Conservation (phyloP, 2,329 filamentous ascomycete species). For the Trichoderma atroviride region DNA sequence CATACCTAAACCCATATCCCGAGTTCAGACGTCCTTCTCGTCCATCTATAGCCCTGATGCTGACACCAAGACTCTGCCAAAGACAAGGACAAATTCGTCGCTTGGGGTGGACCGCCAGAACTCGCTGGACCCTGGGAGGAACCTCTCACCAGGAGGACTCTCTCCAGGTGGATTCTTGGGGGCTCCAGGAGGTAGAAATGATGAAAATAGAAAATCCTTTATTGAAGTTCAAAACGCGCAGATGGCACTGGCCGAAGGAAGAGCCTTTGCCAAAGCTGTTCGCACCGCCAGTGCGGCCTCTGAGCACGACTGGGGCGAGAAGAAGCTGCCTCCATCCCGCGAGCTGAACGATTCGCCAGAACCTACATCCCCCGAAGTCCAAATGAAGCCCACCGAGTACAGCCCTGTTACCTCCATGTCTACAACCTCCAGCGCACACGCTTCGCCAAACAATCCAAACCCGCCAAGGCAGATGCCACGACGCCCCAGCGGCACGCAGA, state of each 20-base stretch:
- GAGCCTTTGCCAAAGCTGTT: slow-evolving; percentile 57
- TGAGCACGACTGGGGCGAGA: slow-evolving; percentile 40
- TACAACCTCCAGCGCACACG: slow-evolving; percentile 39
- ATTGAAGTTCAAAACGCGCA: slow-evolving; percentile 62
- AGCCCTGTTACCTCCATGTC: slow-evolving; percentile 47
- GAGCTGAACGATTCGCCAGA: slow-evolving; percentile 35
- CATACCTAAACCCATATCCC: slow-evolving; percentile 55
- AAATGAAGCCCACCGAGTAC: slow-evolving; percentile 39
- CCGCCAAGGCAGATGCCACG: slow-evolving; percentile 26
- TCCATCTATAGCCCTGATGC: slow-evolving; percentile 37
- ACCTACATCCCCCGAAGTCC: slow-evolving; percentile 36
- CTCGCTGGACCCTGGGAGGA: slow-evolving; percentile 39
- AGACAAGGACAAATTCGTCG: slow-evolving; percentile 24
- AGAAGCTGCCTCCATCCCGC: slow-evolving; percentile 28
- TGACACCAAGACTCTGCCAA: slow-evolving; percentile 21
- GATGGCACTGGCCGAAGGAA: slow-evolving; percentile 63
- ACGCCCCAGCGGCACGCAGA: slow-evolving; percentile 35
- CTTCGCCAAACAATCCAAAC: slow-evolving; percentile 30
- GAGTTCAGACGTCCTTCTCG: slow-evolving; percentile 61
- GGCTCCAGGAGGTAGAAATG: slow-evolving; percentile 40
- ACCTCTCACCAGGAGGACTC: slow-evolving; percentile 44
- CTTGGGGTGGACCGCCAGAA: not conserved
- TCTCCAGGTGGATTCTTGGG: slow-evolving; percentile 48
- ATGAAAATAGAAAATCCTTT: slow-evolving; percentile 60
- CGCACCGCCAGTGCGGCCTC: slow-evolving; percentile 41